Base-by-base conservation (phyloP, 2,329 filamentous ascomycete genomes). In the Colletotrichum chrysophilum region DNA sequence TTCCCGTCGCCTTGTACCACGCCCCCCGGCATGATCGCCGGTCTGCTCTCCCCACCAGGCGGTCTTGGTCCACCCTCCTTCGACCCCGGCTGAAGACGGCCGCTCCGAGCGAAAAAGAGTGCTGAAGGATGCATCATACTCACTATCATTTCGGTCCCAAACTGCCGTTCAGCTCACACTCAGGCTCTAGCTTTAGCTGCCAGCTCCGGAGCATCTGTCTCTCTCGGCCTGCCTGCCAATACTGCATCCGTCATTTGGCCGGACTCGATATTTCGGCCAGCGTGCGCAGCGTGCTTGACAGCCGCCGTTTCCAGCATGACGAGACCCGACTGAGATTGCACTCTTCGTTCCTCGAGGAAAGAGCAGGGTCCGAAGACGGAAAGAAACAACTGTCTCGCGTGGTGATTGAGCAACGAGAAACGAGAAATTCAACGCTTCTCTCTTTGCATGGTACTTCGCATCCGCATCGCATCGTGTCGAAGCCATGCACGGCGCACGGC, bases 21-120 rank as follows among this genome's bases (percentile, higher is more conserved):
- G 36, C 6, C 26, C 36, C 30, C 61, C 52, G 24, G 60, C 61
- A 30, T 72, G 61, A 67, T 75, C 61, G 72, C 61, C 72, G 71
- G 43, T 66, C 66, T 48, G 60, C 32, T 38, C 30, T 32, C 48
- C 43, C 66, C 30, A 13, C 67, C 66, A 64, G 56, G 28, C 16
- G 71, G 61, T 66, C 36, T n/a, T 30, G 36, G 66, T 71, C 52
- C 66, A 70, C 34, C 66, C 60, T 34, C 36, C 43, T 38, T 36
- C 69, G 28, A 66, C 56, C 72, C 68, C 62, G 38, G 62, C 72
- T 75, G 72, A 75, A 72, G 61, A 60, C 72, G 66, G 66, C 56
- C 21, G 34, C 52, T 71, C 55, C 68, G 68, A n/a, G 62, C 21
- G 38, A 21, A 30, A 32, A 55, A 66, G 61, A 24, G 32, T 43